A percentile compares a stretch with the other conserved stretches of the same genome.
phyloP scores from a whole-genome alignment of 305 asterid species.

The Petunia hybrid region DNA sequence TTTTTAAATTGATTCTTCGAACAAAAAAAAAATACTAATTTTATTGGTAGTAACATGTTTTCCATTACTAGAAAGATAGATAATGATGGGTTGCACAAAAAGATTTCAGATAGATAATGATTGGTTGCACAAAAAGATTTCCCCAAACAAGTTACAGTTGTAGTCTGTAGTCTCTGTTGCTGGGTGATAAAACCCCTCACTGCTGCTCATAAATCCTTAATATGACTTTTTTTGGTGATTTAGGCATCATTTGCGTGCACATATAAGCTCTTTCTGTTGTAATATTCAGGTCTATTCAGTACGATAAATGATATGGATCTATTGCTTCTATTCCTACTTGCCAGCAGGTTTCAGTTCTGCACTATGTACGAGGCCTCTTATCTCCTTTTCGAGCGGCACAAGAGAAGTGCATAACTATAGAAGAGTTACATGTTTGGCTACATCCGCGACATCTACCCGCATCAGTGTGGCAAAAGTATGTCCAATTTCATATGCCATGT shows the following conservation, averaged over 20 bases:
- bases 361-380: neutral
- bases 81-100: neutral
- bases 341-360: constrained; percentile 28
- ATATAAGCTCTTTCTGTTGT: constrained; percentile 5
- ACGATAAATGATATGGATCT: constrained; percentile 19
- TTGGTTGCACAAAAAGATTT: neutral
- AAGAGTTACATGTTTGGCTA: constrained; percentile 25
- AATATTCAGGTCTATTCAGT: constrained; percentile 14
- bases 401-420: constrained; percentile 19
- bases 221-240: neutral
- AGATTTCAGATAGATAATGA: neutral
- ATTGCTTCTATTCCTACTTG: constrained; percentile 6
- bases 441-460: neutral
- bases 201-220: neutral
- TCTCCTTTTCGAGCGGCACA: constrained; percentile 27
- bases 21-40: constrained; percentile 13
- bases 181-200: neutral
- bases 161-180: neutral
- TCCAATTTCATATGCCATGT: constrained; percentile 3
- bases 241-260: neutral
- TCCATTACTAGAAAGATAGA: neutral
- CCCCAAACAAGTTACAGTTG: neutral
- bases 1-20: constrained; percentile 6
- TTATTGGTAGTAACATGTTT: neutral
- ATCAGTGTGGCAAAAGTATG: constrained; percentile 8